Evolutionary conservation across 352 stramenopile genomes (phyloP).

Genomic region (Pythium sukuiense): DNA sequence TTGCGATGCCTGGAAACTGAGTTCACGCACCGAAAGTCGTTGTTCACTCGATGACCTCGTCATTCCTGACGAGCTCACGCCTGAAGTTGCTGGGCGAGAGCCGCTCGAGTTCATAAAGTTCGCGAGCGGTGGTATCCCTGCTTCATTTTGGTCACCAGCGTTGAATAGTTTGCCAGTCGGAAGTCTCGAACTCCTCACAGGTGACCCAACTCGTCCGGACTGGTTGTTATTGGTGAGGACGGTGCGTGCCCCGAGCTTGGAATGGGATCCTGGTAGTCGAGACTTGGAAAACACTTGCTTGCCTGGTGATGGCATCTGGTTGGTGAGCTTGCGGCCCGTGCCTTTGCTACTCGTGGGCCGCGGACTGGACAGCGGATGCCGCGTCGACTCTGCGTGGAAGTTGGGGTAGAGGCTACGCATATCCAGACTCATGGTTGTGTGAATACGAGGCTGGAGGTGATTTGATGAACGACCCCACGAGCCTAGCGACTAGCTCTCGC

Average conservation of each 20-base stretch:
- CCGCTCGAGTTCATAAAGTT: background rate
- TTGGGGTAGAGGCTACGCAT: slow-evolving; percentile 51
- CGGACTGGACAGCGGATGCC: slow-evolving; percentile 19
- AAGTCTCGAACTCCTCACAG: background rate
- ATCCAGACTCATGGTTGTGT: slow-evolving; percentile 23
- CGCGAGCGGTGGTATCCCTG: background rate
- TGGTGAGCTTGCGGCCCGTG: background rate
- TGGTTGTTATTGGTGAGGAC: background rate
- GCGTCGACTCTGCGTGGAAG: slow-evolving; percentile 51
- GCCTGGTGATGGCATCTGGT: background rate
- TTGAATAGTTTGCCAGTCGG: background rate
- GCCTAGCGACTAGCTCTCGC: background rate
- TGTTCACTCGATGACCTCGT: background rate
- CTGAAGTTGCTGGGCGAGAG: background rate
- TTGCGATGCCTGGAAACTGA: background rate
- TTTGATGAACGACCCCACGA: background rate
- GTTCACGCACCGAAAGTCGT: background rate
- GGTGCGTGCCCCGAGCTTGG: background rate
- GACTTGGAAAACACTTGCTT: background rate
- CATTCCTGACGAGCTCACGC: background rate
- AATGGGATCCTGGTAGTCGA: background rate
- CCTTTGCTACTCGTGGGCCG: slow-evolving; percentile 23
- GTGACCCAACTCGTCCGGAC: background rate
- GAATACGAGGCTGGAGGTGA: background rate
- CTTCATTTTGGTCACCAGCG: background rate